Conservation (phyloP, 2,329 filamentous ascomycete genomes). For the Tolypocladium ophioglossoides region DNA sequence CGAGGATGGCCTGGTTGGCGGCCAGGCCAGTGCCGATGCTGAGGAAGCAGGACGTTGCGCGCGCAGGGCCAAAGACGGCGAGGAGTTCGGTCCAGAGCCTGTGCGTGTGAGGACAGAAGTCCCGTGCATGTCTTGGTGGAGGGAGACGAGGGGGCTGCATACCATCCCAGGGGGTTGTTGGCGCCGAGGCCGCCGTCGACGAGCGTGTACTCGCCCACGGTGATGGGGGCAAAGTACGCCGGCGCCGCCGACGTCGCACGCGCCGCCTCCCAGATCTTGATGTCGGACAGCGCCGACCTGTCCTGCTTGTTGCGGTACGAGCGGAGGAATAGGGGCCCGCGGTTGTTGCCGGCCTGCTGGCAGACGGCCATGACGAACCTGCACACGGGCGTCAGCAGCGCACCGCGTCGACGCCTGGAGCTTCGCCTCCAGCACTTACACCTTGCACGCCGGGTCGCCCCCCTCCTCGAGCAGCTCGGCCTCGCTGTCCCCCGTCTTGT, state of each 20-base stretch:
- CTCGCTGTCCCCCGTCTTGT: background rate
- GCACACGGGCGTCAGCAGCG: background rate
- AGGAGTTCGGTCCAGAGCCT: slow-evolving; percentile 7
- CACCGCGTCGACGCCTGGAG: too few relatives aligned
- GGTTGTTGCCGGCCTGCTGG: slow-evolving; percentile 1
- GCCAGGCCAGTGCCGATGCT: slow-evolving; percentile 6
- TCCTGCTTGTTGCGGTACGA: slow-evolving; percentile 5
- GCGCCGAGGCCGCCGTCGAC: slow-evolving; percentile 4
- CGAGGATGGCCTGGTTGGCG: background rate
- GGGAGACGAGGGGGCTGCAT: background rate
- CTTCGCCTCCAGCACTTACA: background rate
- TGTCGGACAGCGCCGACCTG: slow-evolving; percentile 1
- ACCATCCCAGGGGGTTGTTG: slow-evolving; percentile 1
- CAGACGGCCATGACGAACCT: slow-evolving; percentile 4
- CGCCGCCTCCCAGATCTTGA: slow-evolving; percentile 5
- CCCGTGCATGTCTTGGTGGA: background rate
- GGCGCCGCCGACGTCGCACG: slow-evolving; percentile 4
- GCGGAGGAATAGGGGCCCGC: slow-evolving; percentile 1
- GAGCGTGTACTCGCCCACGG: slow-evolving; percentile 1
- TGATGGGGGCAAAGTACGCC: slow-evolving; percentile 2
- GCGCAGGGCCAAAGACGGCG: slow-evolving; percentile 3
- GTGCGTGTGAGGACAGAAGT: background rate
- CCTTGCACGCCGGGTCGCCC: background rate
- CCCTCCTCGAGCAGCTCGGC: background rate
- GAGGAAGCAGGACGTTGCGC: slow-evolving; percentile 6